phyloP scores from a whole-genome alignment of 106 monocot species.

The Cymbidium sinense region DNA sequence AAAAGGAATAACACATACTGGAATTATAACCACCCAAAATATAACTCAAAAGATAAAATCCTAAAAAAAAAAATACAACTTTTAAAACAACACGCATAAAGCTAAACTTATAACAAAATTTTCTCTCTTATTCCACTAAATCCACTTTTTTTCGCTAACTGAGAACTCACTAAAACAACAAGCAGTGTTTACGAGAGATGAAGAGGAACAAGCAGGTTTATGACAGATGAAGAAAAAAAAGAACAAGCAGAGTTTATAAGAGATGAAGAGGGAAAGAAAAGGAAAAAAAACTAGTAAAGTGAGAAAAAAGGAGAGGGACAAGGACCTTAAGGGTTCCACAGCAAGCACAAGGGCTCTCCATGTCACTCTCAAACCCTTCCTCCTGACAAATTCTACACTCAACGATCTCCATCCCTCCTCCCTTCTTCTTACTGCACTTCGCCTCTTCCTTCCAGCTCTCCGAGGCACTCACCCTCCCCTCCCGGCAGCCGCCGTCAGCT shows the following conservation, averaged over 20 bases:
- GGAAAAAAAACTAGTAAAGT: background rate
- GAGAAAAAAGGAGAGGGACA: conserved; percentile 2
- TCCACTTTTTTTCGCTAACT: background rate
- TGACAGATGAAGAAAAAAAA: background rate
- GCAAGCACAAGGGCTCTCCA: conserved; percentile 89
- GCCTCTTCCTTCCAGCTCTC: conserved; percentile 7
- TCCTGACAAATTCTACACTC: conserved; percentile 43
- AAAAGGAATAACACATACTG: background rate
- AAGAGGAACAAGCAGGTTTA: too few species aligned
- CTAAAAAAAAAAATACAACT: background rate
- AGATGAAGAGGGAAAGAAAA: background rate
- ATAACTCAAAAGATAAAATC: background rate
- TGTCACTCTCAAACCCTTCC: conserved; percentile 69
- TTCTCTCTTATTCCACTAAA: background rate
- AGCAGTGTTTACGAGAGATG: background rate
- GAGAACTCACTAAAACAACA: background rate
- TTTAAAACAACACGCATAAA: background rate
- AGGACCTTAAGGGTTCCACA: conserved; percentile 88
- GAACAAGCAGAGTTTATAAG: background rate
- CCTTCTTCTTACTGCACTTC: conserved; percentile 13
- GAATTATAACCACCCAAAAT: background rate
- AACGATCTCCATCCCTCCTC: conserved; percentile 12
- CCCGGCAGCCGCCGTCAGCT: conserved; percentile 9
- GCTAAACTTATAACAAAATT: background rate
- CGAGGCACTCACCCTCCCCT: conserved; percentile 13